phyloP scores from a whole-genome alignment of 345 rosid genomes.

The Chamaenerion angustifolium region DNA sequence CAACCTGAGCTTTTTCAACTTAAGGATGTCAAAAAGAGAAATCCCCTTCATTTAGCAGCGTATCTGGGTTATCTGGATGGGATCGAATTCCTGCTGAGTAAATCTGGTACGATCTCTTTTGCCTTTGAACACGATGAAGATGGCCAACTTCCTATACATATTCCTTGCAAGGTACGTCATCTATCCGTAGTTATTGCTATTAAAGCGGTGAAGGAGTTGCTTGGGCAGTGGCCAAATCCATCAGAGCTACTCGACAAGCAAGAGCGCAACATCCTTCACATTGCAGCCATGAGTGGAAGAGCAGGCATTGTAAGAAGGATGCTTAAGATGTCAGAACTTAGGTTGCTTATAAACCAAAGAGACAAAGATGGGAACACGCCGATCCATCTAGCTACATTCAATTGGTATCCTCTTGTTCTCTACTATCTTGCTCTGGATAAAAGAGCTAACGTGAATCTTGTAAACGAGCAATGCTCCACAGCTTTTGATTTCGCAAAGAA shows the following conservation, averaged over 20 bases:
- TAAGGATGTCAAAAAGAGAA: too few relatives aligned
- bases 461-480: not conserved
- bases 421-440: not conserved
- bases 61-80: too few relatives aligned
- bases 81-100: too few relatives aligned
- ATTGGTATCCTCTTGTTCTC: not conserved
- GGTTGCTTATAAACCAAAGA: constrained; percentile 1
- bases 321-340: not conserved
- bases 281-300: constrained; percentile 5
- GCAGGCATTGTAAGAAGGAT: not conserved
- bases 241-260: not conserved
- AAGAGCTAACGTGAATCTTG: not conserved
- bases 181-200: too few relatives aligned
- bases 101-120: too few relatives aligned
- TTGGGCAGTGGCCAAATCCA: constrained; percentile 5
- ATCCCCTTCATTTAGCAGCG: too few relatives aligned
- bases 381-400: constrained; percentile 3
- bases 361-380: constrained; percentile 6
- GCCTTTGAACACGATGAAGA: too few relatives aligned
- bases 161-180: too few relatives aligned
- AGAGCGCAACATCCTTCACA: constrained; percentile 9
- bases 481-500: too few relatives aligned
- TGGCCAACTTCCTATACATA: too few relatives aligned
- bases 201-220: too few relatives aligned
- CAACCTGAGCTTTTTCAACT: too few relatives aligned